Base-by-base conservation (phyloP, 371 early-diverging fungal species). In the Cokeromyces recurvatus region DNA sequence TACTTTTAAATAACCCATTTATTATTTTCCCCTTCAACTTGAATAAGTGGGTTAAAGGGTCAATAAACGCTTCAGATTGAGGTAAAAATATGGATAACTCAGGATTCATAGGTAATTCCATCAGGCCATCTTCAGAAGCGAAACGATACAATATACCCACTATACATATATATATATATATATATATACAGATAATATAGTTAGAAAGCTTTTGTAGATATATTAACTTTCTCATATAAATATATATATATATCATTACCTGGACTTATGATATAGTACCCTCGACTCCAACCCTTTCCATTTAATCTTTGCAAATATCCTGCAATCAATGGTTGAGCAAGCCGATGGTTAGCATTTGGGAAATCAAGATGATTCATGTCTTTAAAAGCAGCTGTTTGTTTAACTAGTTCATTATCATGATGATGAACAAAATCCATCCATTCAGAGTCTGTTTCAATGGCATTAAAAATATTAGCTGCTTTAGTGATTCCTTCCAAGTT, bases 401-500 rank as follows among this genome's bases (percentile, higher is more conserved):
- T 53, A 0, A 58, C 59, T 14, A 58, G 12, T 5, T 53, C 53
- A 16, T 52, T 58, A 8, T 58, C 44, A 25, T 53, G 59, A 21
- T 48, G 59, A 3, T 53, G 44, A 14, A 53, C 38, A 40, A 58
- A 58, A n/a, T 53, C 41, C 10, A 29, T 4, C 53, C 53, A 58
- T 37, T 58, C 59, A 21, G 53, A 19, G 45, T 58, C 59, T 11
- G 32, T 32, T 38, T 58, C 59, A 20, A 58, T 58, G 3, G 44
- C 48, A 17, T 37, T 58, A 16, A 58, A 53, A 23, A 58, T 48
- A 6, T 16, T 17, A 23, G 52, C 59, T 12, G 53, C 45, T 25
- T 53, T 58, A 34, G 25, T 11, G 4, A 58, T 49, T n/a, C 53
- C 46, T 19, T 58, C 59, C 39, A 53, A 40, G 12, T 34, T 44